phyloP scores from a whole-genome alignment of 768 basidiomycete species.

The Imleria badia region DNA sequence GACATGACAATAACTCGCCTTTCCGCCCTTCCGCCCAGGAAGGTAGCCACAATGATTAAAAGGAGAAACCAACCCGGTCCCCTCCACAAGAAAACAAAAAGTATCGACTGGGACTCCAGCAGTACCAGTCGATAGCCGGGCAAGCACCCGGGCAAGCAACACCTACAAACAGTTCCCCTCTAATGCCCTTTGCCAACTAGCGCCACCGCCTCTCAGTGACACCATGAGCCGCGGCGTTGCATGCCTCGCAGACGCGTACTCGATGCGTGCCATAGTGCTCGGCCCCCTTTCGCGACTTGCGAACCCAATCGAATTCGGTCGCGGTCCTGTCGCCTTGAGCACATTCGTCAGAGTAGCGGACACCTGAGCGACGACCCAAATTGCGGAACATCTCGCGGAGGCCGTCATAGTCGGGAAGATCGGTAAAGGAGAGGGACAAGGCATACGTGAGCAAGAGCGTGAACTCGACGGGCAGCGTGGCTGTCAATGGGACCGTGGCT shows the following conservation, averaged over 20 bases:
- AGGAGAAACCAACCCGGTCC: background rate
- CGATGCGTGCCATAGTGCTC: constrained; percentile 25
- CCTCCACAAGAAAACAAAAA: background rate
- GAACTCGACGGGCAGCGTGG: constrained; percentile 78
- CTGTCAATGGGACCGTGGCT: constrained; percentile 55
- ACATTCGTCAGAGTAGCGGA: constrained; percentile 36
- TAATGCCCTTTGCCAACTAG: constrained; percentile 8
- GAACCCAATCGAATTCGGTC: constrained; percentile 47
- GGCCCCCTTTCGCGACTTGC: constrained; percentile 32
- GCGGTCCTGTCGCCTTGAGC: constrained; percentile 15
- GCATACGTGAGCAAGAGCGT: constrained; percentile 78
- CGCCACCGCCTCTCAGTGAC: constrained; percentile 27
- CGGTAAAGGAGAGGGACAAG: constrained; percentile 81
- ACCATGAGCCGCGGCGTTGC: constrained; percentile 29
- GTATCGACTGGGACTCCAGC: background rate
- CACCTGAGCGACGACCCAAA: constrained; percentile 51
- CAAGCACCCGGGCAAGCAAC: background rate
- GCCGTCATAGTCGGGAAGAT: constrained; percentile 87
- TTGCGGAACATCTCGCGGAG: constrained; percentile 70
- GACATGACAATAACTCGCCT: constrained; percentile 2
- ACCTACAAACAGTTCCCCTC: constrained; percentile 5
- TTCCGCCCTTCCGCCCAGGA: background rate
- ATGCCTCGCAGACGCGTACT: constrained; percentile 35
- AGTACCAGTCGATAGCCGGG: background rate
- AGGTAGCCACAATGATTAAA: background rate